A percentile compares a stretch with the other conserved stretches of the same genome.
Evolutionary conservation across 1,139 yeast species (phyloP).

Genomic region (Zygosaccharomyces sapae): DNA sequence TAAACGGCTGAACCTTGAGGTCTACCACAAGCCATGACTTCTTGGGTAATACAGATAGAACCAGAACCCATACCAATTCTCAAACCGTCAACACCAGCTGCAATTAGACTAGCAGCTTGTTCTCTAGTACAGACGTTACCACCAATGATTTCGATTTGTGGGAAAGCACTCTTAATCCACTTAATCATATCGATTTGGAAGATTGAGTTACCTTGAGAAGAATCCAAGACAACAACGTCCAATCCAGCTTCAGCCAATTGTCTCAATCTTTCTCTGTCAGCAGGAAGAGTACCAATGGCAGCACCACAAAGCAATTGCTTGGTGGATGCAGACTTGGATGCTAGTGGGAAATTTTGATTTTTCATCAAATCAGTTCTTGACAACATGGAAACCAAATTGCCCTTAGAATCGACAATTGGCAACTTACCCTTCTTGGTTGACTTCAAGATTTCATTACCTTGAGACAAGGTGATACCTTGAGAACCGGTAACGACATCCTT

Average conservation of each 20-base stretch:
- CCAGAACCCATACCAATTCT: conserved; percentile 99
- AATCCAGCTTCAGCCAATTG: conserved; percentile 93
- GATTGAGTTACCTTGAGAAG: conserved; percentile 94
- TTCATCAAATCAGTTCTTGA: conserved; percentile 96
- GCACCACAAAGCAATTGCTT: conserved; percentile 99
- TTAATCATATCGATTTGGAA: conserved; percentile 92
- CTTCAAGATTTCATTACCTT: conserved; percentile 89
- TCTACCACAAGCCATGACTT: conserved; percentile 99
- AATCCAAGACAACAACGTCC: conserved; percentile 92
- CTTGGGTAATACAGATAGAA: conserved; percentile 97
- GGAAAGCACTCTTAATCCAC: conserved; percentile 80
- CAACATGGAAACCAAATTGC: conserved; percentile 78
- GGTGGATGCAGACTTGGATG: conserved; percentile 87
- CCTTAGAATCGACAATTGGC: conserved; percentile 78
- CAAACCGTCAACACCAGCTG: conserved; percentile 96
- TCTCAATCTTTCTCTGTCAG: conserved; percentile 79
- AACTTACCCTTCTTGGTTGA: conserved; percentile 95
- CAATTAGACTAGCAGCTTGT: conserved; percentile 94
- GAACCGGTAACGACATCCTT: conserved; percentile 79
- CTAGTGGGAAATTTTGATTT: conserved; percentile 89
- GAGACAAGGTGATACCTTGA: conserved; percentile 71
- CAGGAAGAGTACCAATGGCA: conserved; percentile 89
- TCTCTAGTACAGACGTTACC: conserved; percentile 99
- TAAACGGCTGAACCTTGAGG: conserved; percentile 83
- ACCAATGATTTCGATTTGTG: conserved; percentile 83